Percentiles rank a stretch among this genome's conserved stretches.
Evolutionary conservation across 75 land plant species (phyloP).

Genomic region (Gnetum montanum): DNA sequence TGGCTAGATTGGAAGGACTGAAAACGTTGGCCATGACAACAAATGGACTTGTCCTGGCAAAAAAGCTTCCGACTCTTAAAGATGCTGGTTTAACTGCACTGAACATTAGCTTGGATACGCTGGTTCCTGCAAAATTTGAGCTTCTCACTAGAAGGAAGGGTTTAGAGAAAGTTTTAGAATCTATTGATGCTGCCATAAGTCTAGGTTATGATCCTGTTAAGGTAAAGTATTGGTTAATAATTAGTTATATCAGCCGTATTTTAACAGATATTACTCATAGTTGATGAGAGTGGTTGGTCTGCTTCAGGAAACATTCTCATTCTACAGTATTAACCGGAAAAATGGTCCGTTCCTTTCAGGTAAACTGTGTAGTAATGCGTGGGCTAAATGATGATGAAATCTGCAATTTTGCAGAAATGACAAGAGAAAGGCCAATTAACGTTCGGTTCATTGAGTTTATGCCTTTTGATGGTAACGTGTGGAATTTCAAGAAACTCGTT

Average conservation of each 20-base stretch:
- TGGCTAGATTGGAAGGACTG: conserved; percentile 62
- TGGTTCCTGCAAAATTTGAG: conserved; percentile 97
- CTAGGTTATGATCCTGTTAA: conserved; percentile 91
- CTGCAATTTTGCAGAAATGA: conserved; percentile 84
- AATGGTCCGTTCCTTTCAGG: too few species aligned
- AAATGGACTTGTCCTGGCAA: conserved; percentile 74
- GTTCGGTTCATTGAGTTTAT: conserved; percentile 97
- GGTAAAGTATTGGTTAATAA: conserved; percentile 26
- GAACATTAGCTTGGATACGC: conserved; percentile 89
- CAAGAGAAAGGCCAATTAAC: conserved; percentile 72
- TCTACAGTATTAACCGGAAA: background rate
- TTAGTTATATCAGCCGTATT: background rate
- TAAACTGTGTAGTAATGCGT: conserved; percentile 96
- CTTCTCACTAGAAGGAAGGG: conserved; percentile 92
- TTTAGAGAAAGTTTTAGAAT: conserved; percentile 68
- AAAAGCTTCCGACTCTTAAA: conserved; percentile 74
- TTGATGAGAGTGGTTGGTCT: background rate
- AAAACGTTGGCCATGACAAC: conserved; percentile 86
- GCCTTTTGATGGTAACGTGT: conserved; percentile 99
- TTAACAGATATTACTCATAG: background rate
- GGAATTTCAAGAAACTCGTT: conserved; percentile 94
- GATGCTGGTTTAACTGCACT: conserved; percentile 63
- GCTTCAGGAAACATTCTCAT: background rate
- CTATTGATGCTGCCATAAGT: conserved; percentile 66
- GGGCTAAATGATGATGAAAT: conserved; percentile 97